Evolutionary conservation across 1,284 basidiomycete species (phyloP).

Genomic region (Ustilago sp.): DNA sequence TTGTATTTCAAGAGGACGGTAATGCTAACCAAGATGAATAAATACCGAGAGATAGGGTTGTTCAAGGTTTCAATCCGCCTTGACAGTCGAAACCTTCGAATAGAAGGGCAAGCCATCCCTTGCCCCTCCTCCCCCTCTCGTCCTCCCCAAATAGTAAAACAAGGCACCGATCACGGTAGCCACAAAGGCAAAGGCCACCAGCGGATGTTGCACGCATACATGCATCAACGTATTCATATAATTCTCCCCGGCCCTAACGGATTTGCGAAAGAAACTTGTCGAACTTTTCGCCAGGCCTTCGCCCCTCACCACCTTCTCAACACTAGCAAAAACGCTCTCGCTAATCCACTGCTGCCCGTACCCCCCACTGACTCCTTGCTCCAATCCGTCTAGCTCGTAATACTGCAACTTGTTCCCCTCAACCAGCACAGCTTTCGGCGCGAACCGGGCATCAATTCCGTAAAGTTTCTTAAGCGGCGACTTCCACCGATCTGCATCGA

Average conservation of each 20-base stretch:
- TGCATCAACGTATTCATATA: constrained; percentile 31
- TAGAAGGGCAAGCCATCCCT: constrained; percentile 35
- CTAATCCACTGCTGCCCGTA: constrained; percentile 38
- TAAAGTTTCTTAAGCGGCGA: constrained; percentile 55
- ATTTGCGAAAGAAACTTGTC: constrained; percentile 46
- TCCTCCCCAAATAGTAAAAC: constrained; percentile 37
- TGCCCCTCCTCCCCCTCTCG: neutral
- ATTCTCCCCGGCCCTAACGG: constrained; percentile 38
- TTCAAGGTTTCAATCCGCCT: constrained; percentile 27
- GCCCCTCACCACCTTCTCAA: constrained; percentile 32
- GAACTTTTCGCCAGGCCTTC: constrained; percentile 35
- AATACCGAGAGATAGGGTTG: neutral
- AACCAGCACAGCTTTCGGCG: constrained; percentile 50
- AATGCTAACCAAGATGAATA: constrained; percentile 2
- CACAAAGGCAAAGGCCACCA: constrained; percentile 41
- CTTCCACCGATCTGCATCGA: constrained; percentile 64
- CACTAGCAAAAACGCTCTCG: constrained; percentile 17
- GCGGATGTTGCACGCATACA: constrained; percentile 29
- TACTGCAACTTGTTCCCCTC: constrained; percentile 54
- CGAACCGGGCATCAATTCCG: constrained; percentile 27
- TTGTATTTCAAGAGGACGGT: neutral
- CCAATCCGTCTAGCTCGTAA: constrained; percentile 36
- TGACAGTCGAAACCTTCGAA: constrained; percentile 46
- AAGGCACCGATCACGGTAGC: constrained; percentile 22
- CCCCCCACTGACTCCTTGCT: neutral